phyloP scores from a whole-genome alignment of 106 monocot species.

The Dioscorea dumetorum region DNA sequence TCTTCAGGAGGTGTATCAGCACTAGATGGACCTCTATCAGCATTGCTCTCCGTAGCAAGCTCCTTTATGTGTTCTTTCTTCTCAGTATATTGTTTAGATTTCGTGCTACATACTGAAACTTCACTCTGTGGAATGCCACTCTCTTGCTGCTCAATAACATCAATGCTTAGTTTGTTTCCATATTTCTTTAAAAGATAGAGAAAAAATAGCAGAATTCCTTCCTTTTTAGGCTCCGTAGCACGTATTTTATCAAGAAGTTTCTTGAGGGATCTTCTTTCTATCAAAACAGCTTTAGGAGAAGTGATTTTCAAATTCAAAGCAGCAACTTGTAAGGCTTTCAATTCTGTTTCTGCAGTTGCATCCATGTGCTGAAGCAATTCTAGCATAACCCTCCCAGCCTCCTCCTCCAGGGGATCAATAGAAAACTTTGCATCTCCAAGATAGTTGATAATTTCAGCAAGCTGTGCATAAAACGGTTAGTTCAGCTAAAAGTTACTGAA shows the following conservation, averaged over 20 bases:
- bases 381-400: constrained; percentile 57
- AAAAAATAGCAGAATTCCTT: constrained; percentile 47
- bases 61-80: constrained; percentile 13
- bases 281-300: constrained; percentile 58
- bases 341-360: constrained; percentile 46
- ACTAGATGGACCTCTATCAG: constrained; percentile 13
- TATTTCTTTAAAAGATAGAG: constrained; percentile 63
- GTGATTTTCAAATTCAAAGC: constrained; percentile 52
- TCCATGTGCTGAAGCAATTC: constrained; percentile 40
- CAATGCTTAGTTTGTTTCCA: constrained; percentile 32
- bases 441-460: constrained; percentile 35
- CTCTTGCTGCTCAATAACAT: constrained; percentile 18
- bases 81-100: constrained; percentile 8
- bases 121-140: constrained; percentile 8
- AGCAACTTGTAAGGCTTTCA: constrained; percentile 50
- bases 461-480: constrained; percentile 26
- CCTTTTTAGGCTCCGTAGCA: constrained; percentile 44
- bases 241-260: constrained; percentile 51
- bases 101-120: not conserved
- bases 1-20: constrained; percentile 47
- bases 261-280: constrained; percentile 75
- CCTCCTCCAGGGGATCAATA: constrained; percentile 54
- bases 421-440: constrained; percentile 55
- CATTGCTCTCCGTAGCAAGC: not conserved
- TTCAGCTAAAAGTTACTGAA: not conserved